Conservation (phyloP, 2,329 filamentous ascomycete species). For the Simplicillium sp. region DNA sequence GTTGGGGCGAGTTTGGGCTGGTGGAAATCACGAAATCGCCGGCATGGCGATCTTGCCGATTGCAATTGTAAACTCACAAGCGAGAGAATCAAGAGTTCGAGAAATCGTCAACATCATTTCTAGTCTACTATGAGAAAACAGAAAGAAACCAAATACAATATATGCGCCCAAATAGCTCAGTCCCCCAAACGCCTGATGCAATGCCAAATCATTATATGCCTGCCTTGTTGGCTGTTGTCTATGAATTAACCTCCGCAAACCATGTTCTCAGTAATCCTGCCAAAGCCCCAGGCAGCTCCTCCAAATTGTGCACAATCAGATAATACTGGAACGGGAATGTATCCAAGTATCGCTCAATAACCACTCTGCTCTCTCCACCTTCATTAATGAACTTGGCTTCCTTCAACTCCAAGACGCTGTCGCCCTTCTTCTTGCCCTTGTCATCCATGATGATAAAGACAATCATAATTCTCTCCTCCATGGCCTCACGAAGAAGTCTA, state of each 20-base stretch:
- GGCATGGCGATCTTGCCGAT: no score
- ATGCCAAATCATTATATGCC: conserved; percentile 5
- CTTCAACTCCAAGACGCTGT: conserved; percentile 79
- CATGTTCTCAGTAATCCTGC: conserved; percentile 86
- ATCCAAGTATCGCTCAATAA: conserved; percentile 86
- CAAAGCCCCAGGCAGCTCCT: conserved; percentile 81
- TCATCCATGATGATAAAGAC: conserved; percentile 95
- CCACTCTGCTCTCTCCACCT: conserved; percentile 55
- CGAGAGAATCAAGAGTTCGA: no score
- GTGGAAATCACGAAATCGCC: no score
- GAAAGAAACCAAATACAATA: no score
- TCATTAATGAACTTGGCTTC: conserved; percentile 74
- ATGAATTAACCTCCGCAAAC: conserved; percentile 66
- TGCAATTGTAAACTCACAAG: no score
- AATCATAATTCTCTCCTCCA: conserved; percentile 93
- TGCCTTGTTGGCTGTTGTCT: no score
- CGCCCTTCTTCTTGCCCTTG: conserved; percentile 33
- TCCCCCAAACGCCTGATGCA: neutral
- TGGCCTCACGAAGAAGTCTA: conserved; percentile 73
- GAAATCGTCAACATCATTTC: no score
- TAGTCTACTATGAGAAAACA: no score
- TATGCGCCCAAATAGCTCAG: no score
- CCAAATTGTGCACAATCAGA: conserved; percentile 83
- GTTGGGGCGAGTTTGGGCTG: no score
- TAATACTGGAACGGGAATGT: conserved; percentile 97